A percentile compares a stretch with the other conserved stretches of the same genome.
phyloP scores from a whole-genome alignment of 1,284 basidiomycete genomes.

The Puccinia triticina region DNA sequence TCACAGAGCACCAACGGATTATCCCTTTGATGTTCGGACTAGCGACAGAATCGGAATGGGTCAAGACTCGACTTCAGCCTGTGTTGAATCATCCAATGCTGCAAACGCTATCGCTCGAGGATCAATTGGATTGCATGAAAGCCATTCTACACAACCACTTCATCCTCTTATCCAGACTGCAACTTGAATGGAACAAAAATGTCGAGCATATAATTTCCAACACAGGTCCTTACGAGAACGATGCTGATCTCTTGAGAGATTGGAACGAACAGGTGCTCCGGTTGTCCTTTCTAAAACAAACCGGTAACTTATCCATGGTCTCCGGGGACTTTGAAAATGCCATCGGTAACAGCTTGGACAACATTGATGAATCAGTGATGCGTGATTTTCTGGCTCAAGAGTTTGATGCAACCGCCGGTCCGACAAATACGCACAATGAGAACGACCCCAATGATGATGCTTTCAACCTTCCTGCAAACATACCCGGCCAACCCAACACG shows the following conservation, averaged over 20 bases:
- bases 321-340: slow-evolving; percentile 1
- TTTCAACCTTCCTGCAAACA: too few species aligned
- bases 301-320: neutral
- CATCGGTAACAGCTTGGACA: neutral
- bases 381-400: neutral
- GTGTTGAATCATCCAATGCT: slow-evolving; percentile 15
- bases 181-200: neutral
- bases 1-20: neutral
- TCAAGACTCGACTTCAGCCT: neutral
- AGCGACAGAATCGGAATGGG: neutral
- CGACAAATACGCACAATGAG: neutral
- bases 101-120: neutral
- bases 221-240: neutral
- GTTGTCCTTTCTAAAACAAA: neutral
- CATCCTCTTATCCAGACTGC: neutral
- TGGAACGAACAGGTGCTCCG: neutral
- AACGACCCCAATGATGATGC: neutral
- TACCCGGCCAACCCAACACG: too few species aligned
- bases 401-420: neutral
- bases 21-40: neutral
- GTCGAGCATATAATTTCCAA: neutral
- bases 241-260: neutral
- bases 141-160: slow-evolving; percentile 28
- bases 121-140: neutral
- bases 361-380: neutral